phyloP scores from a whole-genome alignment of 2,329 filamentous ascomycete species.

The Aspergillus fijiensis region DNA sequence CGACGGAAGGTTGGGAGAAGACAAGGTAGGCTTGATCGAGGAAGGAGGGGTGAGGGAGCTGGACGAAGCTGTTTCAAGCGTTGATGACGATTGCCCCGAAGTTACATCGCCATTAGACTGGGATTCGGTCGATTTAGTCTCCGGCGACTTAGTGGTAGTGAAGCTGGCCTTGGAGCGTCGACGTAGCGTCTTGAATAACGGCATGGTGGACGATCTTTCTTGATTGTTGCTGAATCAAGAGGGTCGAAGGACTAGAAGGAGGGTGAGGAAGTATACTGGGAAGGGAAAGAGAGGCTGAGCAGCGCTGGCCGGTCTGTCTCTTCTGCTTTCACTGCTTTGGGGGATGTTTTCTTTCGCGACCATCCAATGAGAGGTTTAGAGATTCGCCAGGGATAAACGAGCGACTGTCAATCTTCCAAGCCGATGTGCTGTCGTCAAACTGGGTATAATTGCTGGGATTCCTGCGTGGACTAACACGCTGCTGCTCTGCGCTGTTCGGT shows the following conservation, averaged over 20 bases:
- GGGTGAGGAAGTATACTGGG: slow-evolving; percentile 9
- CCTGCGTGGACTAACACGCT: neutral
- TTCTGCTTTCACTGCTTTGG: slow-evolving; percentile 1
- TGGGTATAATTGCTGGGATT: neutral
- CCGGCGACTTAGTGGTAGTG: slow-evolving; percentile 54
- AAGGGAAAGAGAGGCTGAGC: slow-evolving; percentile 14
- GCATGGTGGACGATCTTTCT: slow-evolving; percentile 34
- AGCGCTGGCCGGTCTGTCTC: slow-evolving; percentile 2
- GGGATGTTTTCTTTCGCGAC: neutral
- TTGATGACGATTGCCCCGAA: slow-evolving; percentile 63
- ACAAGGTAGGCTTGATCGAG: slow-evolving; percentile 65
- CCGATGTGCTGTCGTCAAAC: neutral
- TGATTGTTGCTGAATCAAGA: neutral
- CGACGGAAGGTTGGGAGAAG: slow-evolving; percentile 60
- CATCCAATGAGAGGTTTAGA: neutral
- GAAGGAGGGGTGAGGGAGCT: slow-evolving; percentile 75
- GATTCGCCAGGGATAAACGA: slow-evolving; percentile 3
- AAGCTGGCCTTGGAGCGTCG: slow-evolving; percentile 75
- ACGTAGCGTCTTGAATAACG: slow-evolving; percentile 74
- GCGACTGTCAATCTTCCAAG: neutral
- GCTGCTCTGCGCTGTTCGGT: neutral
- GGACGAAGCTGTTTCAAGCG: slow-evolving; percentile 55
- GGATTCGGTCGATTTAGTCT: slow-evolving; percentile 42
- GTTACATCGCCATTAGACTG: slow-evolving; percentile 56
- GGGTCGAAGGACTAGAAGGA: neutral